phyloP scores from a whole-genome alignment of 805 yeast species.

The Yarrowia sp. region DNA sequence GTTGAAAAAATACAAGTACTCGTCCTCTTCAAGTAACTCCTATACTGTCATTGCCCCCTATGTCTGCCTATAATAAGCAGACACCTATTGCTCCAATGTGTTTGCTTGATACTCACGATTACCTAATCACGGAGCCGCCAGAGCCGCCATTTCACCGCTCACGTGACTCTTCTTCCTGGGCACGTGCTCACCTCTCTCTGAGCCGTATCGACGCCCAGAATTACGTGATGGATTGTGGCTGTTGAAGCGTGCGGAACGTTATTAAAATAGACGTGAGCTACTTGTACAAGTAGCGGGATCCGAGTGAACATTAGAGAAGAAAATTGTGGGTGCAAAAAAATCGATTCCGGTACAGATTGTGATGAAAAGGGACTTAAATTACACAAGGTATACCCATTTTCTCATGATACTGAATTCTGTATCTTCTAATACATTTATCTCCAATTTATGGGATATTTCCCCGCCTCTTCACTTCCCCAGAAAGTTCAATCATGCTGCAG shows the following conservation, averaged over 20 bases:
- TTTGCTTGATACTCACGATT: neutral
- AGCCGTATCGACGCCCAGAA: neutral
- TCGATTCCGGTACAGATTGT: no score
- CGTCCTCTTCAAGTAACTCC: no score
- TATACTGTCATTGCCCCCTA: no score
- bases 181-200: neutral
- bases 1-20: no score
- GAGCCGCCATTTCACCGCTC: neutral
- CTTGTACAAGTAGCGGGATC: no score
- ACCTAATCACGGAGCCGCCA: neutral
- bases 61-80: no score
- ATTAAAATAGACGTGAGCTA: neutral
- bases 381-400: no score
- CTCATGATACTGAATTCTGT: no score
- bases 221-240: slow-evolving; percentile 27
- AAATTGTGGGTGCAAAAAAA: neutral
- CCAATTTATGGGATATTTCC: neutral
- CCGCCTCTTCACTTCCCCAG: slow-evolving; percentile 8
- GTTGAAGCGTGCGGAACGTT: slow-evolving; percentile 14
- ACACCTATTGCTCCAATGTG: neutral
- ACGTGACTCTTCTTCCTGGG: neutral
- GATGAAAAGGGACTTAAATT: no score
- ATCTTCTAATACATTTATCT: neutral
- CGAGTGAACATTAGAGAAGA: neutral
- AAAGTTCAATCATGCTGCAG: slow-evolving; percentile 9